Conservation (phyloP, 75 land plant genomes). For the Cryptomeria japonica region DNA sequence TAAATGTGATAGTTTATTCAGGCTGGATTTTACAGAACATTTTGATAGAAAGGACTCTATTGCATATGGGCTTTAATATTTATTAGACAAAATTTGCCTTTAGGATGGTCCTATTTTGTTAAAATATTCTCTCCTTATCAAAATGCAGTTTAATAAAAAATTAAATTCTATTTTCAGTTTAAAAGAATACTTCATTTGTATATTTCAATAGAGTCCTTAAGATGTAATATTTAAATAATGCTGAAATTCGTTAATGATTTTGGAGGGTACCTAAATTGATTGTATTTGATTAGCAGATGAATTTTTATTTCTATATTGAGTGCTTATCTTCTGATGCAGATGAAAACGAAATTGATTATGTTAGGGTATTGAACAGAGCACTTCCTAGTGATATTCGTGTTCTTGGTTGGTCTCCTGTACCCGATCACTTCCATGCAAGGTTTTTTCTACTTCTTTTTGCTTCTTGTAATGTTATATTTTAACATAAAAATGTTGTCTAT, state of each 20-base stretch:
- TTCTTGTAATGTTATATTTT: background rate
- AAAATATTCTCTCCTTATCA: background rate
- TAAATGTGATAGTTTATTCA: background rate
- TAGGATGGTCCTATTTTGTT: background rate
- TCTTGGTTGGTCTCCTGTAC: constrained; percentile 85
- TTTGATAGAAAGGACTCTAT: background rate
- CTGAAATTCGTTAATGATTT: background rate
- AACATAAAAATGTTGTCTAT: background rate
- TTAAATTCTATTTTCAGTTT: background rate
- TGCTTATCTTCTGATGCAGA: constrained; percentile 31
- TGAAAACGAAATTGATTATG: constrained; percentile 83
- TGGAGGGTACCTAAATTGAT: background rate
- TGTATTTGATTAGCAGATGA: background rate
- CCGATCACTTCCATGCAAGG: constrained; percentile 84
- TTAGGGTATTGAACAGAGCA: constrained; percentile 70
- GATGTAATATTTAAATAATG: background rate
- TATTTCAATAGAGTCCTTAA: background rate
- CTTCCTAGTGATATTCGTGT: constrained; percentile 91
- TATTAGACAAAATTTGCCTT: background rate
- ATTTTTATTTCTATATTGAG: background rate
- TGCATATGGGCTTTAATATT: background rate
- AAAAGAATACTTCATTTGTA: background rate
- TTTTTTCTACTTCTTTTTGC: constrained; percentile 15
- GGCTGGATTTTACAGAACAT: background rate
- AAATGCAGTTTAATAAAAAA: background rate